Evolutionary conservation across 495 filamentous ascomycete genomes (phyloP), one percentile per base, ranked within the genome.

Genomic region (Hypoxylon perforatum): DNA sequence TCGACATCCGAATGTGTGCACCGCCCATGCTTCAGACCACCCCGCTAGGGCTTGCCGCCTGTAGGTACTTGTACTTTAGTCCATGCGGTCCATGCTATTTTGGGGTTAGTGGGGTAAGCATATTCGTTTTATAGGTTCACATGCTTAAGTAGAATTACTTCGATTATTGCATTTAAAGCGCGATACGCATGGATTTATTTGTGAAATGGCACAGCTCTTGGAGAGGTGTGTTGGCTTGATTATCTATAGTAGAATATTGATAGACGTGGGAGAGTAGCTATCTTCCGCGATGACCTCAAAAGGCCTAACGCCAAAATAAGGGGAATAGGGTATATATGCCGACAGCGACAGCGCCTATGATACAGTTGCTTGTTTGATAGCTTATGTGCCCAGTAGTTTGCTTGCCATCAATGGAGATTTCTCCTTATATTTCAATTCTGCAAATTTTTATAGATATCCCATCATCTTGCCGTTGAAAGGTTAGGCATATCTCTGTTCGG

Each of bases 41-140:
- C 49, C 44, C 54, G 58, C 61, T 70, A 67, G 63, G 63, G 63
- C 54, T 70, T 66, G 3, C 50, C 59, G 38, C 18, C 36, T 39
- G 36, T n/a, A n/a, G n/a, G 19, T 36, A 5, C 4, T 28, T 23
- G n/a, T 17, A 2, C 23, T 51, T 36, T 19, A 8, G n/a, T 18
- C 46, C 21, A 28, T 5, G 15, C 30, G n/a, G n/a, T n/a, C n/a
- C n/a, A n/a, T n/a, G n/a, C n/a, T 28, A 19, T 44, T 49, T 45
- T 1, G 4, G 23, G 60, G 0, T 35, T 55, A 55, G 21, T 33
- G 30, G 19, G 4, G n/a, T 8, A 19, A 0, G 19, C 2, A 38
- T 1, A 10, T 17, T 30, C n/a, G n/a, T n/a, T n/a, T n/a, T n/a
- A n/a, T n/a, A n/a, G n/a, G n/a, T n/a, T n/a, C n/a, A n/a, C n/a